Conservation (phyloP, 2,329 filamentous ascomycete genomes). For the Ophidiomyces ophidiicola region DNA sequence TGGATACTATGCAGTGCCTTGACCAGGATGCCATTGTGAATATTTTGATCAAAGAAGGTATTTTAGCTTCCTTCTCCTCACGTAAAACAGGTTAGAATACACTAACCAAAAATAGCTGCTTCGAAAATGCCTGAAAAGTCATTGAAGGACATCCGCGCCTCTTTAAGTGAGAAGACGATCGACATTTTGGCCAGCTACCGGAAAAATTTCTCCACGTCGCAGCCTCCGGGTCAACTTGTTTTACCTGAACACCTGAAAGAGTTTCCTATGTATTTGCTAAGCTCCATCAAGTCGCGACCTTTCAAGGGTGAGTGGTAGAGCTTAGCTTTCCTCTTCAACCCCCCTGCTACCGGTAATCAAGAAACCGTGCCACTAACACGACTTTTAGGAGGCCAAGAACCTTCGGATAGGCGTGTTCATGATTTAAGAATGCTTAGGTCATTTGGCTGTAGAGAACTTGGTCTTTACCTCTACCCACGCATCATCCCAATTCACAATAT, state of each 20-base stretch:
- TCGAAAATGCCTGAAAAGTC: conserved; percentile 66
- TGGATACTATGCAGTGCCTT: conserved; percentile 79
- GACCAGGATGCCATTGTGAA: conserved; percentile 89
- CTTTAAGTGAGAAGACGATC: conserved; percentile 79
- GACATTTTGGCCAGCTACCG: conserved; percentile 86
- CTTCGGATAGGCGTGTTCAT: conserved; percentile 78
- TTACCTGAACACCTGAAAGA: conserved; percentile 94
- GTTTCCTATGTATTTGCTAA: conserved; percentile 90
- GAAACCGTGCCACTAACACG: neutral
- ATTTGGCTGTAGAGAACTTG: conserved; percentile 75
- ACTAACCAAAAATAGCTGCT: conserved; percentile 46
- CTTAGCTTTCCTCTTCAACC: neutral
- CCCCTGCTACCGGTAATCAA: neutral
- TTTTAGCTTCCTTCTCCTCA: conserved; percentile 11
- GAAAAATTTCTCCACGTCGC: conserved; percentile 76
- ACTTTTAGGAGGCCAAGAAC: conserved; percentile 60
- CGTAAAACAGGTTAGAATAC: conserved; percentile 17
- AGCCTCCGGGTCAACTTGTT: conserved; percentile 84
- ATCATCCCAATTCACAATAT: conserved; percentile 89
- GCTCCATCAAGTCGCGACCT: conserved; percentile 76
- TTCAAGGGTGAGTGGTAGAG: conserved; percentile 54
- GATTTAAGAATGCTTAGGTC: conserved; percentile 82
- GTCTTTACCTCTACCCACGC: conserved; percentile 85
- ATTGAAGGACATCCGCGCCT: conserved; percentile 73
- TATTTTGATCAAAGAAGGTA: conserved; percentile 75